phyloP scores from a whole-genome alignment of 2,329 filamentous ascomycete species.

The Berkeleyomyces rouxiae region DNA sequence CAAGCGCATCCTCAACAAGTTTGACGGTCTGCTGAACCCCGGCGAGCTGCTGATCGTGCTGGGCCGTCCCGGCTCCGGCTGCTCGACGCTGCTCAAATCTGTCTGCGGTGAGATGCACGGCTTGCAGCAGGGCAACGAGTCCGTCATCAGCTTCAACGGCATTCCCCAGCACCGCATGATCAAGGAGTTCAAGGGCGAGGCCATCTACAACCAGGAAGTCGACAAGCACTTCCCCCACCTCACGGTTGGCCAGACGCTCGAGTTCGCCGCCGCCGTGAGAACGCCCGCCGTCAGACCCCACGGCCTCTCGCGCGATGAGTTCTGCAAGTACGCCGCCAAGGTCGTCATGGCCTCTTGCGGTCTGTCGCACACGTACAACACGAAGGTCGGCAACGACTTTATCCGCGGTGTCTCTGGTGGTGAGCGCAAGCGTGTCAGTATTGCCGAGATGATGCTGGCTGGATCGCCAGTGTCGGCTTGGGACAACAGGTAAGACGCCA shows the following conservation, averaged over 20 bases:
- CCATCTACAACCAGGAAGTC: conserved; percentile 60
- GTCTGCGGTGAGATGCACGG: conserved; percentile 44
- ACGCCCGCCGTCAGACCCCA: conserved; percentile 49
- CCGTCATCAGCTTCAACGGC: conserved; percentile 46
- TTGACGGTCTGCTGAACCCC: conserved; percentile 45
- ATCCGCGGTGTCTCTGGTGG: conserved; percentile 56
- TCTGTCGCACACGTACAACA: conserved; percentile 53
- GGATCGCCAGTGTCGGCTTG: conserved; percentile 40
- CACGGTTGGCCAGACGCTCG: conserved; percentile 55
- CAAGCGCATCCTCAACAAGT: conserved; percentile 45
- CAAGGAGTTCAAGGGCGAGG: conserved; percentile 45
- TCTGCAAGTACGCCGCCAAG: conserved; percentile 43
- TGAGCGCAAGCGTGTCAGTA: conserved; percentile 64
- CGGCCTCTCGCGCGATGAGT: conserved; percentile 43
- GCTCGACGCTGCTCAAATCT: conserved; percentile 46
- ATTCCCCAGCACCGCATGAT: conserved; percentile 36
- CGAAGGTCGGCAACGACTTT: conserved; percentile 59
- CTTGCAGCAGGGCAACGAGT: conserved; percentile 32
- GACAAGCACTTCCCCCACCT: conserved; percentile 66
- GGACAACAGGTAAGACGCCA: conserved; percentile 42
- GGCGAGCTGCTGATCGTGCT: conserved; percentile 56
- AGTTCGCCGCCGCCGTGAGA: conserved; percentile 53
- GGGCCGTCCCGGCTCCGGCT: conserved; percentile 48
- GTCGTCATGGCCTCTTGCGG: conserved; percentile 57
- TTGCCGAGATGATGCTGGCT: conserved; percentile 60